Base-by-base conservation (phyloP, 1,284 basidiomycete genomes). In the Boletus semigastroideus region DNA sequence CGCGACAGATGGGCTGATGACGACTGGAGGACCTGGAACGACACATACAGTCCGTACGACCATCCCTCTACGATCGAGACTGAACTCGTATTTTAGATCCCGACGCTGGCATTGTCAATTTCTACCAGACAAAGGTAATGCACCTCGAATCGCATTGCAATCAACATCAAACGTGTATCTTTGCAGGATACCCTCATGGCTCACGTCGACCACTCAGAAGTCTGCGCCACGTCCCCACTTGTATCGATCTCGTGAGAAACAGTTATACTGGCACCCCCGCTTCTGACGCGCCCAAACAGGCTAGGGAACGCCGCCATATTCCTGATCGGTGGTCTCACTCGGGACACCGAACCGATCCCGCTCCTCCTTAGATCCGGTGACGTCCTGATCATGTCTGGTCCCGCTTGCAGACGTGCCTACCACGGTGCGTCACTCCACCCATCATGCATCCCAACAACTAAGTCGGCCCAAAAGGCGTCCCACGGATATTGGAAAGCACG, bases 101-200 rank as follows among this genome's bases (percentile, higher is more conserved):
- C 3, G 93, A 95, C 66, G 92, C 93, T 12, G 94, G 94, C 3
- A 95, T 97, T 42, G 88, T 96, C 54, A 97, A 97, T 67, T 96
- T 92, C 63, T 93, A 94, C 66, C 90, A 93, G 67, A 78, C 76
- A 45, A 87, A 83, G 69, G 83, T 80, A 20, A 39, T n/a, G 59
- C 47, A 28, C 20, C 25, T 25, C 5, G 25, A 25, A 25, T 25
- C 25, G 25, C 5, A 7, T 25, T 25, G 3, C 25, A 25, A 7
- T 25, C 25, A 7, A 25, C 25, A 25, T 25, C 25, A 25, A n/a
- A 3, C 16, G 4, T 22, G 10, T 22, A 8, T 28, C 19, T 13
- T 49, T 60, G 4, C 66, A 88, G 77, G 92, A 97, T 60, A 91
- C 92, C 0, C 79, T 97, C 22, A 96, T 96, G 87, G 94, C 83